Evolutionary conservation across 805 yeast genomes (phyloP).

Genomic region (Lachancea waltii): DNA sequence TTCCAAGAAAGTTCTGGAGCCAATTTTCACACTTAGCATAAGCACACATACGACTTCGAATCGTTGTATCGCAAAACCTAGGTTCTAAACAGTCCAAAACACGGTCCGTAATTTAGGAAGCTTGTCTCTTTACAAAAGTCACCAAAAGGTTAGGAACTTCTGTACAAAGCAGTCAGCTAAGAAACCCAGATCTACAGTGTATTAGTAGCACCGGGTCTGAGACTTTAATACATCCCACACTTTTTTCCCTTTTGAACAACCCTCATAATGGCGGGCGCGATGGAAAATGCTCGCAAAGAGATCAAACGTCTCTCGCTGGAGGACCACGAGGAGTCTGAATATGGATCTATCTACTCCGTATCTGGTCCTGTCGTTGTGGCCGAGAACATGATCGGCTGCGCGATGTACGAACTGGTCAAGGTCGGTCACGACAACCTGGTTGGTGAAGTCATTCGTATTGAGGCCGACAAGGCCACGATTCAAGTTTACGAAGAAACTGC

Average conservation of each 20-base stretch:
- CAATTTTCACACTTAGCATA: too few relatives aligned
- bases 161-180: too few relatives aligned
- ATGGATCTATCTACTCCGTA: slow-evolving; percentile 87
- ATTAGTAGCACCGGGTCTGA: too few relatives aligned
- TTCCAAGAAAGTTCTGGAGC: too few relatives aligned
- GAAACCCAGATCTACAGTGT: too few relatives aligned
- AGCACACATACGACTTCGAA: too few relatives aligned
- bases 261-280: slow-evolving; percentile 73
- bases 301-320: slow-evolving; percentile 79
- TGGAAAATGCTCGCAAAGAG: slow-evolving; percentile 95
- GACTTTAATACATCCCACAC: not conserved
- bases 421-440: slow-evolving; percentile 96
- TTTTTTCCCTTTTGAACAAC: not conserved
- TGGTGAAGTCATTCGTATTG: slow-evolving; percentile 97
- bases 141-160: too few relatives aligned
- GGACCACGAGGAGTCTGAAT: slow-evolving; percentile 64
- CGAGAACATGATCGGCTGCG: slow-evolving; percentile 98
- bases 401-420: slow-evolving; percentile 97
- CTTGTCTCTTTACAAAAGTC: not conserved
- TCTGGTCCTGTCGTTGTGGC: slow-evolving; percentile 98
- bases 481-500: slow-evolving; percentile 99
- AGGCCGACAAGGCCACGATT: slow-evolving; percentile 93
- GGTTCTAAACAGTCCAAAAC: not conserved
- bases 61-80: not conserved
- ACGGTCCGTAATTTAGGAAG: not conserved